A percentile compares a stretch with the other conserved stretches of the same genome.
Evolutionary conservation across 768 basidiomycete genomes (phyloP).

Genomic region (Tephrocybe rancida): DNA sequence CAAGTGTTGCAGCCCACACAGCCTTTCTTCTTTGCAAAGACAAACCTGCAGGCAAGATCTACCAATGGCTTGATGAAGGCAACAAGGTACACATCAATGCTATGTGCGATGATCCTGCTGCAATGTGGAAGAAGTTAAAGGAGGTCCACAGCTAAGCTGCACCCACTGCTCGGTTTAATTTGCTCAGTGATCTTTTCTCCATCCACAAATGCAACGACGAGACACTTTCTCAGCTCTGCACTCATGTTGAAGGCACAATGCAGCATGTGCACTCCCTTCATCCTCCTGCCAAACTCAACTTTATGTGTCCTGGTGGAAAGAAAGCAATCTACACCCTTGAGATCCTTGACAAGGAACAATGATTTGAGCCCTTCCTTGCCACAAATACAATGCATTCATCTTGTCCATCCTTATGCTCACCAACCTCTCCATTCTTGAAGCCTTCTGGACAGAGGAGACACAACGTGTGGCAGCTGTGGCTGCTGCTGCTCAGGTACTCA

Average conservation of each 20-base stretch:
- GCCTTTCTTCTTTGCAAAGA: background rate
- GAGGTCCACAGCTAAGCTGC: background rate
- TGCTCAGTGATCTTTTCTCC: background rate
- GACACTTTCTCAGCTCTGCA: background rate
- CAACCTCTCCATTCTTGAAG: constrained; percentile 5
- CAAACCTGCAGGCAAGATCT: background rate
- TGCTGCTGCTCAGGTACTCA: background rate
- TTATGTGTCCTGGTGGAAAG: background rate
- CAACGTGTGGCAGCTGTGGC: background rate
- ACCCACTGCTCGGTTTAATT: background rate
- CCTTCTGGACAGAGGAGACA: constrained; percentile 1
- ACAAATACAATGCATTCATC: constrained; percentile 2
- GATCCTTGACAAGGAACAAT: constrained; percentile 4
- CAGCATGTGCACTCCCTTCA: background rate
- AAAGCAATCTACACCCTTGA: background rate
- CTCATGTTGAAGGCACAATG: background rate
- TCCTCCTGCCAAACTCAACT: background rate
- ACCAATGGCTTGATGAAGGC: background rate
- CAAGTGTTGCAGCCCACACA: no score
- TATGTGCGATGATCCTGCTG: background rate
- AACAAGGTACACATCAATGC: constrained; percentile 3
- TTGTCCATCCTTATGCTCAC: constrained; percentile 5
- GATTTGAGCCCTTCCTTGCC: constrained; percentile 1
- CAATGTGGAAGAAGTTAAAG: background rate
- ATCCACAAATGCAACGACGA: background rate